phyloP scores from a whole-genome alignment of 352 stramenopile species.

The Thalassiosira pacifica region DNA sequence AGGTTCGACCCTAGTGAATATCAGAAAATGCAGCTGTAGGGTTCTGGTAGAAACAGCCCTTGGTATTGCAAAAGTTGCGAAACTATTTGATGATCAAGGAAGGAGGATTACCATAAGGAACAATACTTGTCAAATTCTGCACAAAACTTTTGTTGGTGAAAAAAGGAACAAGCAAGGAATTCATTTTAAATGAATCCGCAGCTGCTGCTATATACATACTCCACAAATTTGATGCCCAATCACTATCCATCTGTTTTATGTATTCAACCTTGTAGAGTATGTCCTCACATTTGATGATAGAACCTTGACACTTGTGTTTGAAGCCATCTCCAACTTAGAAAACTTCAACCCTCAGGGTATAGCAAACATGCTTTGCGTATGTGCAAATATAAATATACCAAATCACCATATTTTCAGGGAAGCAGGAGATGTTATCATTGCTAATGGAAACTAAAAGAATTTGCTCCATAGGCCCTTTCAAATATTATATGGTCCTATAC shows the following conservation, averaged over 20 bases:
- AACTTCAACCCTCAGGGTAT: not conserved
- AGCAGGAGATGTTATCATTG: no score
- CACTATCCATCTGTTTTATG: slow-evolving; percentile 2
- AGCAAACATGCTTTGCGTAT: slow-evolving; percentile 9
- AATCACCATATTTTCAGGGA: no score
- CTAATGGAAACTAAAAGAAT: no score
- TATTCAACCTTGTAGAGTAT: not conserved
- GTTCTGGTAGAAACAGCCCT: not conserved
- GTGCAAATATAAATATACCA: slow-evolving; percentile 9
- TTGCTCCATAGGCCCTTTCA: no score
- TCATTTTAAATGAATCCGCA: not conserved
- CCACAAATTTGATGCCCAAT: not conserved
- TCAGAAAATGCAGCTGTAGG: not conserved
- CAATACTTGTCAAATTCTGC: slow-evolving; percentile 2
- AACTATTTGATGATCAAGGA: not conserved
- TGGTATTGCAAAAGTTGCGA: slow-evolving; percentile 24
- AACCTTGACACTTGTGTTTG: not conserved
- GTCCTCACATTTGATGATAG: not conserved
- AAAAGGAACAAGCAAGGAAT: not conserved
- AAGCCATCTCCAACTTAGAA: not conserved
- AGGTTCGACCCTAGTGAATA: not conserved
- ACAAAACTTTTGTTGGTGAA: not conserved
- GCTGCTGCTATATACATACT: not conserved
- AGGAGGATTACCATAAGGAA: no score
- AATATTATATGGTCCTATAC: no score